phyloP scores from a whole-genome alignment of 768 basidiomycete species.

The Hericium coralloides region DNA sequence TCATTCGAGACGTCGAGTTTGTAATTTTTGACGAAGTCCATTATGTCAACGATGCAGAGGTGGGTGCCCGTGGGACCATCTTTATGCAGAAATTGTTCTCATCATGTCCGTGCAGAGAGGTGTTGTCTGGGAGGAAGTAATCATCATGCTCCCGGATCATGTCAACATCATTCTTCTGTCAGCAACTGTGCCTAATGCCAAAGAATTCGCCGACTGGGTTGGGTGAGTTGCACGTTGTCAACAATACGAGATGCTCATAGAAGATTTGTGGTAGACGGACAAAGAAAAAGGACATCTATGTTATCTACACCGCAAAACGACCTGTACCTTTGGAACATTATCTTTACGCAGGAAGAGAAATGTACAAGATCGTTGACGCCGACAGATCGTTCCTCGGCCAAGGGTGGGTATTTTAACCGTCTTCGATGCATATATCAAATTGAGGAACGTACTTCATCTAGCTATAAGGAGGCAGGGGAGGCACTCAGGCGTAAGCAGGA shows the following conservation, averaged over 20 bases:
- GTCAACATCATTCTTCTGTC: slow-evolving; percentile 96
- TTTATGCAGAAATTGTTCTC: background rate
- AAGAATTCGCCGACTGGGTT: slow-evolving; percentile 99
- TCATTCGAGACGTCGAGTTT: slow-evolving; percentile 98
- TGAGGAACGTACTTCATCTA: slow-evolving; percentile 19
- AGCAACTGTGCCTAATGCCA: slow-evolving; percentile 96
- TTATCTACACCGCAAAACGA: slow-evolving; percentile 92
- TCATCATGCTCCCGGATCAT: slow-evolving; percentile 99
- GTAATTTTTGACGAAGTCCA: slow-evolving; percentile 99
- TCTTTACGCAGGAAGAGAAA: slow-evolving; percentile 87
- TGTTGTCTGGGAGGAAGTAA: slow-evolving; percentile 99
- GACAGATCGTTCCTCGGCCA: slow-evolving; percentile 60
- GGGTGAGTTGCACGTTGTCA: slow-evolving; percentile 49
- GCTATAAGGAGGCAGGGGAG: slow-evolving; percentile 87
- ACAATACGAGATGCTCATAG: background rate
- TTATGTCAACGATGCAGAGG: slow-evolving; percentile 99
- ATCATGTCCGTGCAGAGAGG: slow-evolving; percentile 58
- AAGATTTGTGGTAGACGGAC: slow-evolving; percentile 57
- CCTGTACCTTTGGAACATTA: slow-evolving; percentile 97
- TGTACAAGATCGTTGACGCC: slow-evolving; percentile 88
- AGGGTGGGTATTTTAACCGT: slow-evolving; percentile 40
- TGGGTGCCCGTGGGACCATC: slow-evolving; percentile 20
- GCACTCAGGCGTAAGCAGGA: slow-evolving; percentile 91
- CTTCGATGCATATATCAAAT: too few species aligned
- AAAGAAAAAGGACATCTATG: slow-evolving; percentile 99